A percentile compares a stretch with the other conserved stretches of the same genome.
These are phyloP conservation scores for Pluteus cervinus DNA, from an alignment of 768 basidiomycete genomes.

Conservation along the genomic window DNA sequence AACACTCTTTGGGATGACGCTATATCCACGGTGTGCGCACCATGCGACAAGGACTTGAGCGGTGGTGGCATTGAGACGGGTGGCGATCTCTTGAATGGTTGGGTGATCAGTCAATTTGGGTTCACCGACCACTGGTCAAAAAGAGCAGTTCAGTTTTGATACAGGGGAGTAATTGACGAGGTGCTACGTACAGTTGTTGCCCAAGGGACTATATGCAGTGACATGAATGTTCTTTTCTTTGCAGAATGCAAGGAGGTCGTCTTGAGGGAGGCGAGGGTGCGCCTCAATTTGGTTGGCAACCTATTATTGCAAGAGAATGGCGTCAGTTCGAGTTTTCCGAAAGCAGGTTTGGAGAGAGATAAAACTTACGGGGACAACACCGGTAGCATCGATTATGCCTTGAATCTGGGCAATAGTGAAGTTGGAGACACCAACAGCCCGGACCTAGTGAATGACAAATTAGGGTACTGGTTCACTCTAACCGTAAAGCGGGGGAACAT, in stretches of 20 bases:
- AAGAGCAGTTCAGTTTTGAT: slow-evolving; percentile 1
- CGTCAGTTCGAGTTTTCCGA: background rate
- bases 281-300: slow-evolving; percentile 77
- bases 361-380: slow-evolving; percentile 58
- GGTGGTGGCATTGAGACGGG: slow-evolving; percentile 55
- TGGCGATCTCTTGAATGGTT: slow-evolving; percentile 55
- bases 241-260: slow-evolving; percentile 66
- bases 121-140: slow-evolving; percentile 44
- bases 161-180: background rate
- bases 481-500: too few species aligned
- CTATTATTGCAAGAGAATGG: slow-evolving; percentile 19
- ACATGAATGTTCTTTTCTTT: slow-evolving; percentile 66
- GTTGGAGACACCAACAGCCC: slow-evolving; percentile 78
- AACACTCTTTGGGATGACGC: slow-evolving; percentile 83
- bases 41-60: slow-evolving; percentile 85
- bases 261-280: slow-evolving; percentile 75
- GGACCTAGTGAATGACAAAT: slow-evolving; percentile 35
- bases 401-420: slow-evolving; percentile 62
- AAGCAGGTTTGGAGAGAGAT: background rate
- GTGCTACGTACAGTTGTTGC: slow-evolving; percentile 73
- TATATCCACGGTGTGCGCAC: slow-evolving; percentile 69
- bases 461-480: too few species aligned
- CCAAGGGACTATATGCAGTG: slow-evolving; percentile 64
- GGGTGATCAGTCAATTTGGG: slow-evolving; percentile 66
- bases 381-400: slow-evolving; percentile 62